Evolutionary conservation across 495 filamentous ascomycete species (phyloP), one percentile per base, ranked within the genome.

Genomic region (Xanthoparmelia taractica): DNA sequence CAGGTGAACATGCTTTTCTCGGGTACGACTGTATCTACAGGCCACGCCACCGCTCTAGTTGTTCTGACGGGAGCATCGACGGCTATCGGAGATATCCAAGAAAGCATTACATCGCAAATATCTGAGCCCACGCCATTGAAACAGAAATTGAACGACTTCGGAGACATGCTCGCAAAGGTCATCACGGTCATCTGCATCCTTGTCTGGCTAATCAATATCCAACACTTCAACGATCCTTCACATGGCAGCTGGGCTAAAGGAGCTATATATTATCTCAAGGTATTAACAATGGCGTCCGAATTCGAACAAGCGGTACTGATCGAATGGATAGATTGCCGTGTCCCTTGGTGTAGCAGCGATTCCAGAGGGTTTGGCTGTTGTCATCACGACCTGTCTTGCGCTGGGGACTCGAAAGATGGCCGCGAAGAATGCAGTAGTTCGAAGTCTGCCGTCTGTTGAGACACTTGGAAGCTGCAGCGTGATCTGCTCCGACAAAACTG

Each of bases 401-500:
- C 80, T 98, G 31, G 94, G 94, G 63, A 97, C 95, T 20, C 85
- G 93, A 57, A 97, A 94, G 78, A 98, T 98, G 94, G 95, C 94
- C 33, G 89, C 91, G 41, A 97, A 96, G 79, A 97, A 97, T 69
- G 94, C 94, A 20, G 93, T 98, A 41, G 94, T 98, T 54, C 83
- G 94, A 70, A 97, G 90, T 70, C 80, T 98, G 63, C 95, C 94
- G 25, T 97, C 95, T 11, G 94, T 98, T 62, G 95, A 99, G 76
- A 99, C 95, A 15, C 79, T 99, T 45, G 95, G 95, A 70, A 97
- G 95, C 82, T 99, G 95, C 80, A 97, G 94, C 71, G 92, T 99
- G 60, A 96, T 99, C 72, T 99, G 95, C 78, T 99, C 95, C n/a
- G 95, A 99, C 78, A 99, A 99, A 80, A 99, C 95, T 2, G 95